Evolutionary conservation across 371 early-diverging fungal species (phyloP), one percentile per base, ranked within the genome.

Genomic region (Mortierella sp.): DNA sequence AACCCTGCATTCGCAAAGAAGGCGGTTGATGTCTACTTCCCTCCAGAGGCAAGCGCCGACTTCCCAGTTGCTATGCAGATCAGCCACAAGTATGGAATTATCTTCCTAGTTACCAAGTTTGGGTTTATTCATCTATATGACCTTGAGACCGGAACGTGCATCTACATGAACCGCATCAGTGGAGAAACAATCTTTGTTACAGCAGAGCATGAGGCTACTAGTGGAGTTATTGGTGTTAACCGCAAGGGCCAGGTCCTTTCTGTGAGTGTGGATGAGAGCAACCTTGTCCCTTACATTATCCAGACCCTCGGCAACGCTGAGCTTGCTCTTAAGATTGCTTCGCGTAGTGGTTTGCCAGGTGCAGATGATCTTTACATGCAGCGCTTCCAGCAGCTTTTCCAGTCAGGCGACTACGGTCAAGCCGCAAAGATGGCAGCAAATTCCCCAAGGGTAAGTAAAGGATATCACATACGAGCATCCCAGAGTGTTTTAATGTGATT

Each of bases 51-150:
- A 15, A 92, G 88, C 32, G 88, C 86, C 62, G 99, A 99, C 84
- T 99, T 98, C 88, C 99, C 99, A 32, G 98, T 99, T 4, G 91
- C 97, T 9, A 96, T 98, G 97, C 98, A 98, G 87, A 89, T 97
- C 67, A 93, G 95, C 65, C 90, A 93, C 55, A 95, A 95, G 86
- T 96, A 96, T 83, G 95, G 94, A 75, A 89, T 98, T 53, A 94
- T 97, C 66, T 99, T 92, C 84, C 84, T 99, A 62, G 95, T 98
- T 53, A 99, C 98, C 69, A 98, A 98, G 87, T 95, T 92, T 83
- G 99, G 99, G n/a, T 98, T 94, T 82, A 94, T 98, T 68, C 98
- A 98, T 80, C 86, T 99, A 38, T 98, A 96, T 85, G 98, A 98
- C 76, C 87, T 99, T 53, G 98, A 97, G 83, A 89, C 95, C 10